Evolutionary conservation across 768 basidiomycete species (phyloP).

Genomic region (Glaciozyma martinii): DNA sequence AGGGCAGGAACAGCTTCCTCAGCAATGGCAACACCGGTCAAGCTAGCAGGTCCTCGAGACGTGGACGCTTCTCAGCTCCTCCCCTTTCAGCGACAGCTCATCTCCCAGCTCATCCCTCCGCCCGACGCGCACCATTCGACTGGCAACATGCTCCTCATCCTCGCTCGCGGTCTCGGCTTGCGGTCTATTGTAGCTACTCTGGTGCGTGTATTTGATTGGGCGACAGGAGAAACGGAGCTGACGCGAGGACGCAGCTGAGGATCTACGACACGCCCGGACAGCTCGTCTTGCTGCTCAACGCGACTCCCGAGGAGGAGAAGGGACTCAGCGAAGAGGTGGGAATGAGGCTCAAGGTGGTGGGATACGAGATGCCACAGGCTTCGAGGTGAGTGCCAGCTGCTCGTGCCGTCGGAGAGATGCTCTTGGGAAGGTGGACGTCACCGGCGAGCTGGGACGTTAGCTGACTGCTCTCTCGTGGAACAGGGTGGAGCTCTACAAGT

Average conservation of each 20-base stretch:
- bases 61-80: conserved; percentile 12
- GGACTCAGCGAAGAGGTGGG: conserved; percentile 88
- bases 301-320: conserved; percentile 68
- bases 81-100: conserved; percentile 30
- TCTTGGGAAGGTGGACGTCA: not conserved
- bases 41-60: too few relatives aligned
- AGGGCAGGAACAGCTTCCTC: too few relatives aligned
- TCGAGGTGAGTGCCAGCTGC: conserved; percentile 60
- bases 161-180: conserved; percentile 85
- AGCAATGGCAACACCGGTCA: too few relatives aligned
- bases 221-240: not conserved
- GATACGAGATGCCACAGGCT: conserved; percentile 60
- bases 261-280: conserved; percentile 80
- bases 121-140: not conserved
- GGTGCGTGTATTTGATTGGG: conserved; percentile 1
- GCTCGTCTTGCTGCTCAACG: conserved; percentile 75
- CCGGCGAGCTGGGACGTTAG: not conserved
- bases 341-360: conserved; percentile 70
- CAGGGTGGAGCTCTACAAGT: conserved; percentile 76
- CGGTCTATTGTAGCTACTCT: conserved; percentile 49
- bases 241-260: conserved; percentile 53
- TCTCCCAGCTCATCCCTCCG: conserved; percentile 25
- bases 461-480: not conserved
- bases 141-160: conserved; percentile 45
- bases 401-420: too few relatives aligned